Evolutionary conservation across 2,329 filamentous ascomycete species (phyloP), one percentile per base, ranked within the genome.

Genomic region (Aspergillus fijiensis): DNA sequence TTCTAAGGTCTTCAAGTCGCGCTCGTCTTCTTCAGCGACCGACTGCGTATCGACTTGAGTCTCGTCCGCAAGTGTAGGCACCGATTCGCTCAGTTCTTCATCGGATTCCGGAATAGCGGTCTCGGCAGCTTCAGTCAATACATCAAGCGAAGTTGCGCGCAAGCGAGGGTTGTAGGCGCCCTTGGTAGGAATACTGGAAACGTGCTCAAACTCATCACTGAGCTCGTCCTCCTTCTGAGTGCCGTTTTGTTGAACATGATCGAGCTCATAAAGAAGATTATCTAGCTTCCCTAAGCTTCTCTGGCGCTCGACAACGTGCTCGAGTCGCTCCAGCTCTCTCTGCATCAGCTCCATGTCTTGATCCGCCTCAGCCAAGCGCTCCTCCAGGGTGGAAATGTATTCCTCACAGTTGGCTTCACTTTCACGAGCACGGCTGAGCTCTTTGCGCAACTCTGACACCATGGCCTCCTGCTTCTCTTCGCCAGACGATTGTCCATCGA

Each of bases 331-430:
- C 64, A 99, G 91, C 72, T 99, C 95, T 39, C 94, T 91, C 74
- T 96, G 92, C 94, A 99, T 97, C 62, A 97, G 81, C 74, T 98
- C 95, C 65, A 91, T 87, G 72, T 99, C 95, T 75, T 98, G 94
- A 70, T 99, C 95, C 2, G 94, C 89, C 76, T 99, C 95, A 0
- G 95, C 95, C 9, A 99, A 84, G 23, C 94, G 89, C 78, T 98
- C 95, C 74, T 99, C 95, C 11, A 99, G 81, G 0, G 93, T 98
- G 1, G 94, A 96, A 56, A 99, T 98, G 75, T 99, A 99, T 66
- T 98, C 95, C 74, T 99, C 95, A 67, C 89, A 92, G 45, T 89
- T 89, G 3, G 89, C 85, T 78, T 99, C 95, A 67, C 92, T 97
- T 70, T 97, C 95, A 52, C 93, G 87, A 16, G 93, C 86, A 48